A percentile compares a stretch with the other conserved stretches of the same genome.
Conservation (phyloP, 1,139 yeast species). For the Geotrichum cucujoidarum region DNA sequence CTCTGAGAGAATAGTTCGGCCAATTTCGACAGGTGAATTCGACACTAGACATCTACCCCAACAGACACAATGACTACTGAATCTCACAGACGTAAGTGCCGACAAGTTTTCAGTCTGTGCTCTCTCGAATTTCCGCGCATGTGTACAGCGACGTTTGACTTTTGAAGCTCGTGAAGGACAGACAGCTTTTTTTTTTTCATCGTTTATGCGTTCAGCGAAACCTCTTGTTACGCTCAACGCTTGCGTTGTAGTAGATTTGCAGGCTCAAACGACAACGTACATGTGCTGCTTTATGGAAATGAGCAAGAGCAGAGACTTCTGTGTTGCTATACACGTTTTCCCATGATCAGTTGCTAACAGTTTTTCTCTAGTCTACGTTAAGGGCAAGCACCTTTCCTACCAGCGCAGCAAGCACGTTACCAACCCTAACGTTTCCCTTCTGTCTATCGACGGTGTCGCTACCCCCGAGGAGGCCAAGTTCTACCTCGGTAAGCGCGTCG, state of each 20-base stretch:
- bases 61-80: conserved; percentile 20
- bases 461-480: conserved; percentile 92
- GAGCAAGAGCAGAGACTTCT: too few species aligned
- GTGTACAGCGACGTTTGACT: too few species aligned
- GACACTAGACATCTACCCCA: conserved; percentile 20
- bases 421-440: conserved; percentile 96
- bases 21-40: conserved; percentile 19
- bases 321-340: too few species aligned
- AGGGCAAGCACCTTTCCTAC: conserved; percentile 99
- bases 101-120: neutral
- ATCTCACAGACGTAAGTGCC: conserved; percentile 19
- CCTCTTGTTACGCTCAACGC: too few species aligned
- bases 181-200: too few species aligned
- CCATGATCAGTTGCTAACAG: conserved; percentile 12
- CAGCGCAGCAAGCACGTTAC: conserved; percentile 98
- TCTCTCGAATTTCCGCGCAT: neutral
- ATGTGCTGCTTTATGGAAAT: too few species aligned
- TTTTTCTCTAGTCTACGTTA: conserved; percentile 79
- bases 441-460: conserved; percentile 94
- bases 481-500: conserved; percentile 99
- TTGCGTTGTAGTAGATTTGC: too few species aligned
- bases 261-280: too few species aligned
- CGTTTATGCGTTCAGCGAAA: too few species aligned
- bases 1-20: conserved; percentile 15
- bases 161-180: too few species aligned